Base-by-base conservation (phyloP, 331 rosid genomes). In the Dryas integrifolia region DNA sequence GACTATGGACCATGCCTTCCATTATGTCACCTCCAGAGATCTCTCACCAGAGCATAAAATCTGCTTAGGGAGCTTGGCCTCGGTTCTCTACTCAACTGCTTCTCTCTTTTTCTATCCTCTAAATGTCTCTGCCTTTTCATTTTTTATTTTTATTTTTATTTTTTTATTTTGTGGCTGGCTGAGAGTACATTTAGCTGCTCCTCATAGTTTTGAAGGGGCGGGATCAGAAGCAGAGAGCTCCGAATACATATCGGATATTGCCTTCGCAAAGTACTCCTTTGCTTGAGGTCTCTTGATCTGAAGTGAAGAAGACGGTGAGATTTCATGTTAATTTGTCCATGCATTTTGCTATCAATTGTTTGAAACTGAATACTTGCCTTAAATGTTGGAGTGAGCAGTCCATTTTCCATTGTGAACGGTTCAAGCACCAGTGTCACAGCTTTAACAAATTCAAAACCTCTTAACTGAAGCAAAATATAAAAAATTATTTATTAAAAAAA, bases 261-360 rank as follows among this genome's bases (percentile, higher is more conserved):
- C 89, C 58, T 82, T 80, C 35, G 85, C 84, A 30, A 87, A 92
- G 78, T 83, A 87, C 48, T 92, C 89, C 85, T 89, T 90, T 0
- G 98, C 98, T 83, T 92, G 98, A 80, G 96, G 86, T 81, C 99
- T 95, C 82, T 92, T 95, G 74, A 95, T 52, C 99, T 95, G 88
- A 73, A 48, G 35, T 35, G 65, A 58, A 41, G 30, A 73, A 52
- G 53, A 64, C 41, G 65, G 51, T 55, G 46, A 52, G 67, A 2
- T 26, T 65, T 15, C 38, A 43, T n/a, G 8, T 49, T 18, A 21
- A 63, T 41, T 30, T 4, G 11, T 45, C 38, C 12, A 30, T 7
- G 52, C 65, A 62, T 71, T 1, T 65, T 64, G 49, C 71, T 21
- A 65, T 38, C 39, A 49, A 26, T 30, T 40, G 21, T 15, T 75